A percentile compares a stretch with the other conserved stretches of the same genome.
phyloP scores from a whole-genome alignment of 352 stramenopile species.

The Pythium pyrilobum region DNA sequence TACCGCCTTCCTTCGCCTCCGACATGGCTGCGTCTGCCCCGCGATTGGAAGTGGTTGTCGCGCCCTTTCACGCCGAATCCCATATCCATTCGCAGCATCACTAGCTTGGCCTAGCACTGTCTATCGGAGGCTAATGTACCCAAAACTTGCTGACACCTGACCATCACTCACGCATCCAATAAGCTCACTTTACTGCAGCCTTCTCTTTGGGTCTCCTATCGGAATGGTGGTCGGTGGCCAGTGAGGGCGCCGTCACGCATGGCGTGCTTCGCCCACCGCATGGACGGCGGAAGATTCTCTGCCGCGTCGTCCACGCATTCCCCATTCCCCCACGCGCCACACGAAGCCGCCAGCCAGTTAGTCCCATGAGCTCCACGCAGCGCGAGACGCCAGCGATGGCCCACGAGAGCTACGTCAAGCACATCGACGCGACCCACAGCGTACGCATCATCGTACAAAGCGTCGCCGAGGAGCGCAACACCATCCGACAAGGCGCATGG shows the following conservation, averaged over 20 bases:
- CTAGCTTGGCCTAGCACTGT: not conserved
- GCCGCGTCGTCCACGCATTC: too few relatives aligned
- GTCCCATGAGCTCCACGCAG: too few relatives aligned
- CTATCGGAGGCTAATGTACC: not conserved
- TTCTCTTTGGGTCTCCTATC: too few relatives aligned
- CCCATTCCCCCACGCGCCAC: too few relatives aligned
- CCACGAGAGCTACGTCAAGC: slow-evolving; percentile 11
- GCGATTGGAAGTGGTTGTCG: not conserved
- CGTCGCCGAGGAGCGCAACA: slow-evolving; percentile 13
- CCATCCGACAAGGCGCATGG: slow-evolving; percentile 10
- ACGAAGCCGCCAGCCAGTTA: too few relatives aligned
- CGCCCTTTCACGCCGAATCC: slow-evolving; percentile 16
- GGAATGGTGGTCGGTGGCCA: too few relatives aligned
- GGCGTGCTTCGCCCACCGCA: too few relatives aligned
- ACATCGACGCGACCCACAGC: slow-evolving; percentile 10
- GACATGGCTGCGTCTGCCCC: slow-evolving; percentile 2
- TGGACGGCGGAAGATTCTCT: too few relatives aligned
- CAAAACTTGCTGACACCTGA: slow-evolving; percentile 8
- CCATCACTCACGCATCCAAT: slow-evolving; percentile 5
- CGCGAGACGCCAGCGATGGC: not conserved
- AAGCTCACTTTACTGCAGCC: too few relatives aligned
- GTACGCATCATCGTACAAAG: slow-evolving; percentile 20
- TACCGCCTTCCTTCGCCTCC: slow-evolving; percentile 16
- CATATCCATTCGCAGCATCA: not conserved
- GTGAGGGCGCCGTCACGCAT: too few relatives aligned